A percentile compares a stretch with the other conserved stretches of the same genome.
These are phyloP conservation scores for Meyerozyma smithsonii DNA, from an alignment of 1,139 yeast species.

Conservation along the genomic window DNA sequence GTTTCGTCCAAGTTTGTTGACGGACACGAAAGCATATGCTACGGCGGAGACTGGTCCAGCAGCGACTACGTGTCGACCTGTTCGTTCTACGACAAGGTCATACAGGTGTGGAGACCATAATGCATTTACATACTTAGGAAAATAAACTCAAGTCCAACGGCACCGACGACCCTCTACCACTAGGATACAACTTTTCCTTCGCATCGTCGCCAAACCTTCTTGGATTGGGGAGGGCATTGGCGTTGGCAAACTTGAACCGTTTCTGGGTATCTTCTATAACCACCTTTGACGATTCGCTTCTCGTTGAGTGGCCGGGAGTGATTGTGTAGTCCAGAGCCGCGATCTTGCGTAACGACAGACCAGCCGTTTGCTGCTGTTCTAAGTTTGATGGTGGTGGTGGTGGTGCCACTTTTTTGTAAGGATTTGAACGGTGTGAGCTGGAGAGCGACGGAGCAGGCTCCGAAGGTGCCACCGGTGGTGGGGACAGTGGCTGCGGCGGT, in stretches of 20 bases:
- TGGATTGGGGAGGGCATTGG: conserved; percentile 75
- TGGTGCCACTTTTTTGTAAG: conserved; percentile 11
- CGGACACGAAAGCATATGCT: conserved; percentile 88
- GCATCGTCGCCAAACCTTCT: conserved; percentile 57
- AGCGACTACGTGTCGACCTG: conserved; percentile 62
- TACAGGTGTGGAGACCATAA: conserved; percentile 58
- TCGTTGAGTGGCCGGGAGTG: conserved; percentile 19
- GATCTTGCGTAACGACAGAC: conserved; percentile 48
- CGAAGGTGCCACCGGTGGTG: conserved; percentile 7
- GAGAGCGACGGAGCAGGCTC: conserved; percentile 15
- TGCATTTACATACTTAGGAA: neutral
- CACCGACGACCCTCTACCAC: conserved; percentile 93
- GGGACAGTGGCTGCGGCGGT: conserved; percentile 8
- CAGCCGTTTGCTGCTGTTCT: conserved; percentile 45
- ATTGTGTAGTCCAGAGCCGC: conserved; percentile 59
- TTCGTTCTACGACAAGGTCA: conserved; percentile 81
- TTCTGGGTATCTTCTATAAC: conserved; percentile 58
- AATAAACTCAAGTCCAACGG: conserved; percentile 61
- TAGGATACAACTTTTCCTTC: conserved; percentile 75
- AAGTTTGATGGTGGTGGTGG: conserved; percentile 14
- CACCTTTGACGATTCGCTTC: conserved; percentile 21
- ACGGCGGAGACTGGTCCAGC: conserved; percentile 85
- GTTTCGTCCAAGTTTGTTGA: conserved; percentile 52
- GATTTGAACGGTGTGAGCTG: conserved; percentile 12
- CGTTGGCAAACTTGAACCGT: conserved; percentile 68